These are phyloP conservation scores for Neltuma alba DNA, from an alignment of 306 rosid genomes.

Conservation along the genomic window DNA sequence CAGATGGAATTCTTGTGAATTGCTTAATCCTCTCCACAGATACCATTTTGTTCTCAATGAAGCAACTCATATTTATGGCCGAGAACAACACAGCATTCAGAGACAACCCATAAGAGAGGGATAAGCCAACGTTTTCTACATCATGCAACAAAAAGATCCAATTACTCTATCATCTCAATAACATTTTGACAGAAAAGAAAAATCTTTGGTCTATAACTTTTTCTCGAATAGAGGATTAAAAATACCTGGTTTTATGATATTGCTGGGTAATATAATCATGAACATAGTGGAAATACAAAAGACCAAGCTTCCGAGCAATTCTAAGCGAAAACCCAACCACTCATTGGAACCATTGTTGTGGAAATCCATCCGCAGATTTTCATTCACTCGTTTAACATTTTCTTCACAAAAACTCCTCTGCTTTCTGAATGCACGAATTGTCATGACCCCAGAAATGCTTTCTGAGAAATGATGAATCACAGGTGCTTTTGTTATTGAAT, in stretches of 20 bases:
- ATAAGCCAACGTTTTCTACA: slow-evolving; percentile 77
- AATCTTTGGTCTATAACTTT: neutral
- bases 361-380: slow-evolving; percentile 74
- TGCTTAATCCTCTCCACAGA: slow-evolving; percentile 83
- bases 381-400: slow-evolving; percentile 65
- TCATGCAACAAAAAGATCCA: no score
- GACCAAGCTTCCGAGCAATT: slow-evolving; percentile 66
- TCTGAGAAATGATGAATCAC: slow-evolving; percentile 85
- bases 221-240: no score
- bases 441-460: slow-evolving; percentile 79
- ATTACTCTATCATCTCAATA: no score
- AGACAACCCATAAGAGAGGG: slow-evolving; percentile 82
- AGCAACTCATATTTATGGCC: slow-evolving; percentile 63
- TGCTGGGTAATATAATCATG: slow-evolving; percentile 78
- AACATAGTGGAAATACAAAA: slow-evolving; percentile 69
- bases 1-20: slow-evolving; percentile 67
- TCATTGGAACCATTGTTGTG: slow-evolving; percentile 73
- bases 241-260: slow-evolving; percentile 53
- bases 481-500: slow-evolving; percentile 82
- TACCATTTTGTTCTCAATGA: slow-evolving; percentile 76
- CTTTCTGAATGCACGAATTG: slow-evolving; percentile 67
- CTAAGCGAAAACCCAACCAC: slow-evolving; percentile 80
- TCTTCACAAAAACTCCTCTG: slow-evolving; percentile 53
- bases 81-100: slow-evolving; percentile 62
- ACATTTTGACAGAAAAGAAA: neutral